Base-by-base conservation (phyloP, 371 early-diverging fungal genomes). In the Haplosporangium sp. region DNA sequence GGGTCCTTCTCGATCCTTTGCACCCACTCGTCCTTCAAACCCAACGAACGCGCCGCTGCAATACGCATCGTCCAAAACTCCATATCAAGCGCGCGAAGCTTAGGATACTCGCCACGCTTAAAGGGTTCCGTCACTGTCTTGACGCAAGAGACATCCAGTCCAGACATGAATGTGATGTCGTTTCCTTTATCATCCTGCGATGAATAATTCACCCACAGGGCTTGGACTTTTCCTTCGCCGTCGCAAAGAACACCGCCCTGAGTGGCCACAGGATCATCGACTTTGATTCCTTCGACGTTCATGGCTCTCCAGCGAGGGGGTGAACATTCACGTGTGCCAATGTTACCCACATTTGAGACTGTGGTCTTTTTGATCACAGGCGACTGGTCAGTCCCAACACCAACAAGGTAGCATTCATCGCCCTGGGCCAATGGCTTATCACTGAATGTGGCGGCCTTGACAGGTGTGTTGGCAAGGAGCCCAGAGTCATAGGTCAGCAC, bases 61-160 rank as follows among this genome's bases (percentile, higher is more conserved):
- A 95, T 87, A 38, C 90, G 89, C 75, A 95, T 86, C 1, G 94
- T 92, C 86, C 89, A 89, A 52, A 95, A 84, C 68, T 96, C 96
- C 4, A 89, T 87, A 59, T 93, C 88, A 9, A 93, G 81, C 1
- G 81, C 84, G 10, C 87, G 81, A 50, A 92, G 67, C 10, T 83
- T 81, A 2, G 88, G 86, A 8, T 80, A 73, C 23, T 82, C 74
- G 8, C 83, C 83, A 5, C 62, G 56, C 65, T 77, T 66, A 13
- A 86, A 83, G 1, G 79, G 72, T 16, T 83, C 81, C 16, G 84
- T 45, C 20, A 83, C 76, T 16, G 84, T 82, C 56, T 62, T 69
- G 37, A 90, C 81, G n/a, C 81, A 50, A 4, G 79, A 64, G 23
- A 85, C 69, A 6, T 83, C 79, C 37, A 93, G 80, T 3, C 93